Conservation (phyloP, 1,284 basidiomycete genomes). For the Wallemia hederae region DNA sequence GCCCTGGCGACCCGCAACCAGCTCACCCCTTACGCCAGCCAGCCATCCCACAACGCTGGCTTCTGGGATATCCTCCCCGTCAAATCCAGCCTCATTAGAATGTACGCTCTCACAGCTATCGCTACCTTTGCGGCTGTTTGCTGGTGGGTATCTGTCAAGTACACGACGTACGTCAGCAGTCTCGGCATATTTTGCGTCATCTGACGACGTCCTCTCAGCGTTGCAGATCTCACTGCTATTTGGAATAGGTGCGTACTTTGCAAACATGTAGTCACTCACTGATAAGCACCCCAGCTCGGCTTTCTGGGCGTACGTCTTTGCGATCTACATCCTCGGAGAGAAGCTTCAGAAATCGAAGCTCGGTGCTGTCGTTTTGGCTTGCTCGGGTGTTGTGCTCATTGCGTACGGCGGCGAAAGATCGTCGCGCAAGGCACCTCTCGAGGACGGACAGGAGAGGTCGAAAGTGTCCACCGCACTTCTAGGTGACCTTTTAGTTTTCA, state of each 20-base stretch:
- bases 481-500: constrained; percentile 40
- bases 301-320: constrained; percentile 47
- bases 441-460: neutral
- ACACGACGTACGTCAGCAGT: constrained; percentile 40
- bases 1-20: constrained; percentile 25
- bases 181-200: constrained; percentile 5
- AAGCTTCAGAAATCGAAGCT: neutral
- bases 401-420: neutral
- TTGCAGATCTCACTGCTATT: constrained; percentile 48
- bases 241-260: constrained; percentile 32
- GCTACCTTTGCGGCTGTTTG: constrained; percentile 31
- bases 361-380: neutral
- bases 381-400: neutral
- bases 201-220: constrained; percentile 17
- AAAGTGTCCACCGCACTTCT: constrained; percentile 26
- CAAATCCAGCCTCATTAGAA: constrained; percentile 20
- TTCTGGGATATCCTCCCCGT: constrained; percentile 19
- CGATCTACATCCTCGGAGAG: constrained; percentile 22
- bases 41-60: constrained; percentile 5
- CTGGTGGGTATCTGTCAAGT: constrained; percentile 38
- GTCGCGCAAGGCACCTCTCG: neutral
- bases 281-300: constrained; percentile 22
- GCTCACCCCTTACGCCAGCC: constrained; percentile 13
- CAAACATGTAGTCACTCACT: neutral
- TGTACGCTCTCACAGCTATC: constrained; percentile 26